These are phyloP conservation scores for Coemansia sp. DNA, from an alignment of 192 early-diverging fungal species.

Conservation along the genomic window DNA sequence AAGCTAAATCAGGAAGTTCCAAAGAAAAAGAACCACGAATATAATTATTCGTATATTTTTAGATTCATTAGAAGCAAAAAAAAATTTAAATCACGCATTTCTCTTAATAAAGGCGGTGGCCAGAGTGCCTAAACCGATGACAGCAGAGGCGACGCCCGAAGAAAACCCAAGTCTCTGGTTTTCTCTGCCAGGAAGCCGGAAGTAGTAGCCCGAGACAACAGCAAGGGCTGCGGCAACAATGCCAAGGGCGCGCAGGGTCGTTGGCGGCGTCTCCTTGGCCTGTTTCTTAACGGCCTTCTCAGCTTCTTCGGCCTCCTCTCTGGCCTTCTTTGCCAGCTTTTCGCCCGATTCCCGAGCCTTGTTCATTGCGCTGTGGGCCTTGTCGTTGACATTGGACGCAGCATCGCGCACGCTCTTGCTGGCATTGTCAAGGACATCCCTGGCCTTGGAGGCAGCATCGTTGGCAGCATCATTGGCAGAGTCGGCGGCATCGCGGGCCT, in stretches of 20 bases:
- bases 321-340: conserved; percentile 38
- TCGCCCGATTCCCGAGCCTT: conserved; percentile 40
- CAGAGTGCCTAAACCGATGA: conserved; percentile 46
- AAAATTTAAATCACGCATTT: conserved; percentile 14
- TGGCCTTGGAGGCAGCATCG: conserved; percentile 27
- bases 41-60: too few species aligned
- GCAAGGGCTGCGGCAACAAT: conserved; percentile 45
- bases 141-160: conserved; percentile 43
- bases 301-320: conserved; percentile 42
- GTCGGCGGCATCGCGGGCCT: conserved; percentile 20
- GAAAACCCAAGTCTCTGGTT: conserved; percentile 52
- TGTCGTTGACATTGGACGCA: conserved; percentile 32
- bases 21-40: too few species aligned
- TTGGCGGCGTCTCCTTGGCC: conserved; percentile 31
- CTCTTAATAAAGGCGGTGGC: conserved; percentile 40
- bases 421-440: conserved; percentile 35
- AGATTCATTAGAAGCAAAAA: too few species aligned
- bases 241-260: conserved; percentile 28
- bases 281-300: conserved; percentile 42
- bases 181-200: conserved; percentile 46
- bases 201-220: conserved; percentile 43
- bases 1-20: too few species aligned
- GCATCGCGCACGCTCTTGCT: conserved; percentile 48
- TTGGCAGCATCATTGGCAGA: conserved; percentile 22
- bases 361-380: conserved; percentile 33